Evolutionary conservation across 805 yeast species (phyloP), one percentile per base, ranked within the genome.

Genomic region (Ogataea nonfermentans): DNA sequence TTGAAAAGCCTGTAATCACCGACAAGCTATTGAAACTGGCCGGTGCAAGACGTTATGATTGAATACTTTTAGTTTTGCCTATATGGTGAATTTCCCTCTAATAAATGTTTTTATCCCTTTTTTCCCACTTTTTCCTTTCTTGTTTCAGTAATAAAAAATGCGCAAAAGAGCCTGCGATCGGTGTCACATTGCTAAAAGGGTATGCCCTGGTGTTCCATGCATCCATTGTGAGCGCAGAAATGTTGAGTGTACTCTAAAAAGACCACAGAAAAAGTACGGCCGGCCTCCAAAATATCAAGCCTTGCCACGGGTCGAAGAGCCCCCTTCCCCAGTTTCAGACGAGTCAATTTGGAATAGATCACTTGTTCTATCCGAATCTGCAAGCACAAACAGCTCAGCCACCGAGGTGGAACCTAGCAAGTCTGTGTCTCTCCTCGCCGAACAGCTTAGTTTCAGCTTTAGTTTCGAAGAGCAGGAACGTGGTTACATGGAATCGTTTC

Each of bases 21-120:
- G 61, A 58, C 31, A 46, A 47, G 17, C 30, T 61, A 17, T 34
- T 56, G 33, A 57, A 47, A 39, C 47, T 60, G n/a, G 63, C 60
- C 12, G 68, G 68, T n/a, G 46, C 32, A 10, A 36, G 24, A 11
- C 24, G 14, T 11, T 41, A 41, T 17, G 41, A 36, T 5, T 9
- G 10, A 11, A 9, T 15, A n/a, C 12, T 9, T 17, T 12, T n/a
- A n/a, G n/a, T n/a, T n/a, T n/a, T n/a, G n/a, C n/a, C n/a, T n/a
- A n/a, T n/a, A n/a, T n/a, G n/a, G n/a, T n/a, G n/a, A n/a, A n/a
- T n/a, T n/a, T n/a, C n/a, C n/a, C n/a, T n/a, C n/a, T n/a, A n/a
- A n/a, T n/a, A n/a, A n/a, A n/a, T n/a, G n/a, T 25, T 25, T 32
- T 4, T 15, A 32, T 17, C 15, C 13, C 32, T 32, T 38, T 32